Evolutionary conservation across 805 yeast genomes (phyloP).

Genomic region (Kurtzmaniella fragi): DNA sequence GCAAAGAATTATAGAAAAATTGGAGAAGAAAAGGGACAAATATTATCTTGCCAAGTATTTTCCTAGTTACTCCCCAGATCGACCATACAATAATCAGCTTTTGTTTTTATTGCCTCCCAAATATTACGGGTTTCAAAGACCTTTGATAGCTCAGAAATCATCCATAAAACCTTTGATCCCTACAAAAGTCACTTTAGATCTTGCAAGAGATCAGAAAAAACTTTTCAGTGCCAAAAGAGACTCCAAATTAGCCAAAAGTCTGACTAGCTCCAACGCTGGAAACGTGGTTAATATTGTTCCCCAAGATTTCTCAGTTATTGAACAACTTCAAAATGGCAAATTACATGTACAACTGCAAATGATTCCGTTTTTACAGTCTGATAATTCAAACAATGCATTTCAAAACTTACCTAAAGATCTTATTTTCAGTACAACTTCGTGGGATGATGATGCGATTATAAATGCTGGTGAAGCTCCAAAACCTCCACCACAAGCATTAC

Average conservation of each 20-base stretch:
- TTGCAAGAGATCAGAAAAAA: conserved; percentile 56
- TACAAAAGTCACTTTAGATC: conserved; percentile 52
- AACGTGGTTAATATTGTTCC: conserved; percentile 19
- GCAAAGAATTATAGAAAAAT: conserved; percentile 17
- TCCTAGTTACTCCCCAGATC: conserved; percentile 56
- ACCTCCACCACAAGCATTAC: conserved; percentile 10
- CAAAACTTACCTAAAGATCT: conserved; percentile 47
- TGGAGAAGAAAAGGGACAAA: conserved; percentile 23
- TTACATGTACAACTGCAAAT: conserved; percentile 14
- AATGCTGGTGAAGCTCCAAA: conserved; percentile 35
- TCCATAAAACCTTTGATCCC: conserved; percentile 50
- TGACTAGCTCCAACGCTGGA: conserved; percentile 6
- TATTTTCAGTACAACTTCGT: conserved; percentile 65
- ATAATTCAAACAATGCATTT: conserved; percentile 30
- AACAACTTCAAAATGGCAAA: conserved; percentile 17
- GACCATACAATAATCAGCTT: conserved; percentile 58
- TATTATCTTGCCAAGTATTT: conserved; percentile 43
- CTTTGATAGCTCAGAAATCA: conserved; percentile 32
- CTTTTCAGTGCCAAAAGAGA: conserved; percentile 37
- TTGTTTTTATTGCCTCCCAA: conserved; percentile 61
- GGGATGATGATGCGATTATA: conserved; percentile 67
- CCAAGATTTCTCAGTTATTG: conserved; percentile 27
- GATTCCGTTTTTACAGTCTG: conserved; percentile 23
- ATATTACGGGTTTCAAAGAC: conserved; percentile 48
- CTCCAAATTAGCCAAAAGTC: neutral